Evolutionary conservation across 2,329 filamentous ascomycete species (phyloP).

Genomic region (Thelonectria blattea): DNA sequence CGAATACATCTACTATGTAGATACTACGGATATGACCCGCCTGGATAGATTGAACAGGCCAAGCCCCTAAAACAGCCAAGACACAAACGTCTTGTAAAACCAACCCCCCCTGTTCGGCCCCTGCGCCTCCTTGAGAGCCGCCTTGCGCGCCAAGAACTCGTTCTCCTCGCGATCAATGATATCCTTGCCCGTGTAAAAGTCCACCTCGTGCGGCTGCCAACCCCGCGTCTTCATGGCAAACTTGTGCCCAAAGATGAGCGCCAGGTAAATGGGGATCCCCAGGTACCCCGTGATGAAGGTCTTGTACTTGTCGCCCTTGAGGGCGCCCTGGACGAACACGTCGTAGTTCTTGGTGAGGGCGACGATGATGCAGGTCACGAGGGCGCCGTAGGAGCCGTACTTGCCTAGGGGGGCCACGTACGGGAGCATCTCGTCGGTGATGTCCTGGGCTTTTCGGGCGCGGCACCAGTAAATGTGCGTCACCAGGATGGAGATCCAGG

Average conservation of each 20-base stretch:
- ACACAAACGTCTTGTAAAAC: slow-evolving; percentile 47
- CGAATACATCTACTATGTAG: neutral
- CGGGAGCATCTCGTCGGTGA: slow-evolving; percentile 61
- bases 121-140: slow-evolving; percentile 35
- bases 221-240: slow-evolving; percentile 58
- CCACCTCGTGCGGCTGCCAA: slow-evolving; percentile 63
- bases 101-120: slow-evolving; percentile 38
- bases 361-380: slow-evolving; percentile 75
- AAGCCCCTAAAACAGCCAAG: slow-evolving; percentile 45
- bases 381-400: slow-evolving; percentile 69
- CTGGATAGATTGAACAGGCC: neutral
- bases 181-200: slow-evolving; percentile 76
- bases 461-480: slow-evolving; percentile 71
- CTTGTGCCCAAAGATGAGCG: slow-evolving; percentile 74
- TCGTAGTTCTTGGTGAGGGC: slow-evolving; percentile 83
- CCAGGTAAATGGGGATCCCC: slow-evolving; percentile 76
- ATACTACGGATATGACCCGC: too few relatives aligned
- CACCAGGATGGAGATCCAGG: slow-evolving; percentile 72
- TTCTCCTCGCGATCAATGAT: slow-evolving; percentile 75
- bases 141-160: slow-evolving; percentile 62
- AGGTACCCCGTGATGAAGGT: slow-evolving; percentile 80
- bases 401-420: slow-evolving; percentile 76
- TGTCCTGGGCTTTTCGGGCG: slow-evolving; percentile 65
- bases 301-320: slow-evolving; percentile 70
- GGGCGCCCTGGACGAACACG: slow-evolving; percentile 65